Percentiles rank a stretch among this genome's conserved stretches.
Evolutionary conservation across 2,329 filamentous ascomycete genomes (phyloP).

Genomic region (Penicillium sp.): DNA sequence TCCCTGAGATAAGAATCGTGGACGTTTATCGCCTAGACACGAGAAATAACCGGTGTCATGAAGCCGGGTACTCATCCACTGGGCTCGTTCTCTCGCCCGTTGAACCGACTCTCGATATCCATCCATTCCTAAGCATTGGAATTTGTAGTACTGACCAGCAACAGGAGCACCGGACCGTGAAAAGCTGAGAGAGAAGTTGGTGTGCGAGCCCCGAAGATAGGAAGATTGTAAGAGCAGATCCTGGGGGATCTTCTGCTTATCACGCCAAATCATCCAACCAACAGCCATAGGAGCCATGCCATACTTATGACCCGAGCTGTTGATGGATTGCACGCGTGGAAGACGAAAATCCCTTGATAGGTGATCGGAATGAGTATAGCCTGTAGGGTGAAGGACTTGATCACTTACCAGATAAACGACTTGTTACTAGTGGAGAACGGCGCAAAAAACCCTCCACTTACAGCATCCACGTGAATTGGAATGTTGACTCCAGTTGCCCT

Average conservation of each 20-base stretch:
- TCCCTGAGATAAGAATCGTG: background rate
- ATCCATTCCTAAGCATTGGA: constrained; percentile 65
- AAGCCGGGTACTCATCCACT: background rate
- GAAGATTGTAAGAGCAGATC: constrained; percentile 66
- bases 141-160: constrained; percentile 68
- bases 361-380: too few species aligned
- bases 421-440: constrained; percentile 34
- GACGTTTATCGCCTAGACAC: constrained; percentile 4
- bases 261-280: constrained; percentile 68
- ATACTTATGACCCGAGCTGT: constrained; percentile 53
- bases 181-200: constrained; percentile 65
- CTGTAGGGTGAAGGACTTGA: too few species aligned
- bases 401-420: background rate
- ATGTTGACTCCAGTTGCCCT: constrained; percentile 19
- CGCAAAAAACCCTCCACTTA: constrained; percentile 46
- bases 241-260: constrained; percentile 62
- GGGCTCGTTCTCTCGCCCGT: background rate
- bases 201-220: constrained; percentile 55
- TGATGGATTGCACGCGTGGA: constrained; percentile 57
- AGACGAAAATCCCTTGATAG: constrained; percentile 30
- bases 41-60: background rate
- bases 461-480: constrained; percentile 59
- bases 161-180: constrained; percentile 66
- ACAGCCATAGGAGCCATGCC: constrained; percentile 66
- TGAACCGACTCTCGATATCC: constrained; percentile 52